A percentile compares a stretch with the other conserved stretches of the same genome.
Evolutionary conservation across 306 rosid genomes (phyloP).

Genomic region (Echinosophora koreensis): DNA sequence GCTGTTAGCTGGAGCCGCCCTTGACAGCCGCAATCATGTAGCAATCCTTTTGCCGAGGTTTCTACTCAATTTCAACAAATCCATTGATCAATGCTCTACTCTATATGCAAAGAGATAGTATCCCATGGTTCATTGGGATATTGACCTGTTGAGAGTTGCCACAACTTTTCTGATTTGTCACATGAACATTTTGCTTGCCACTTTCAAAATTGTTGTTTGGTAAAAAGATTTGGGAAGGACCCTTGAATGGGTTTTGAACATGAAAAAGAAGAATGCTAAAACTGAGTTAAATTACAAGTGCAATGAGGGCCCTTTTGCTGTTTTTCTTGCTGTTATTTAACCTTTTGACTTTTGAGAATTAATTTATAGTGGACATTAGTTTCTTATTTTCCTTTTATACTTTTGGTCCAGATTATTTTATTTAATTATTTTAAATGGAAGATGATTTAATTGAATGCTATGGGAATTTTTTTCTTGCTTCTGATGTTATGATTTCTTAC

Average conservation of each 20-base stretch:
- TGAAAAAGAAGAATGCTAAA: background rate
- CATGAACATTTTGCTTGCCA: background rate
- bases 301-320: constrained; percentile 1
- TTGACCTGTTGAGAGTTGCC: background rate
- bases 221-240: background rate
- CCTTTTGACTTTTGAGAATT: background rate
- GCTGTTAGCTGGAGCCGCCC: background rate
- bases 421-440: background rate
- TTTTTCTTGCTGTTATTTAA: background rate
- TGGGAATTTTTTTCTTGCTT: background rate
- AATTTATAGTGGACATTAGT: background rate
- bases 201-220: background rate
- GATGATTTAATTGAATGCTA: constrained; percentile 13
- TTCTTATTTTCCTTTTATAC: constrained; percentile 2
- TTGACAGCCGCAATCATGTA: background rate
- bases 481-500: constrained; percentile 45
- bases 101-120: background rate
- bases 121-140: background rate
- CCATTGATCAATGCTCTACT: constrained; percentile 1
- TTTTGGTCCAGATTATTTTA: constrained; percentile 13
- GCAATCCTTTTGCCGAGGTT: background rate
- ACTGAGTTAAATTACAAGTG: constrained; percentile 1
- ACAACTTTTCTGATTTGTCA: background rate
- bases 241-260: background rate
- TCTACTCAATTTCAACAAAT: background rate